Evolutionary conservation across 2,329 filamentous ascomycete genomes (phyloP).

Genomic region (Drechslera avenae): DNA sequence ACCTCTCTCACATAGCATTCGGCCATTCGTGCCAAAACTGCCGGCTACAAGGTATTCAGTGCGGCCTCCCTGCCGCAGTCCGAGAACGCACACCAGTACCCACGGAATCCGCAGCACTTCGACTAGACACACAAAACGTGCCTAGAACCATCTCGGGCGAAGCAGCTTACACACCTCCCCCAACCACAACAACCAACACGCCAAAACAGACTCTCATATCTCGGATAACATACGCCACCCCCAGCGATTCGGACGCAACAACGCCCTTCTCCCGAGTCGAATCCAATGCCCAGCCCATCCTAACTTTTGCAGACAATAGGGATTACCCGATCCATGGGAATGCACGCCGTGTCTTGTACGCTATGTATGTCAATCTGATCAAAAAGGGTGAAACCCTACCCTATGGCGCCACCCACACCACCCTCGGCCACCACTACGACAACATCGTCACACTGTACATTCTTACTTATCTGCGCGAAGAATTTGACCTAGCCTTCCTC

Average conservation of each 20-base stretch:
- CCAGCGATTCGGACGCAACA: too few relatives aligned
- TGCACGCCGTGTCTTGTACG: background rate
- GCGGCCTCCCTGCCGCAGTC: background rate
- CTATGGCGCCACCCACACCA: background rate
- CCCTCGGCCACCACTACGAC: conserved; percentile 19
- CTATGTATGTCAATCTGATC: conserved; percentile 6
- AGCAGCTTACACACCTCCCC: too few relatives aligned
- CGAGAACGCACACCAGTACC: background rate
- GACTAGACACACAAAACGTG: background rate
- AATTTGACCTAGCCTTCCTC: conserved; percentile 10
- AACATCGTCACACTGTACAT: conserved; percentile 23
- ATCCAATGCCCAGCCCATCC: background rate
- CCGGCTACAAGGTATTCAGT: conserved; percentile 1
- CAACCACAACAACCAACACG: too few relatives aligned
- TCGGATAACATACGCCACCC: too few relatives aligned
- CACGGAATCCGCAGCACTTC: background rate
- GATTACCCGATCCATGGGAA: background rate
- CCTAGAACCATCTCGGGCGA: too few relatives aligned
- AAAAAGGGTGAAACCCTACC: background rate
- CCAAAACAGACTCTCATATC: too few relatives aligned
- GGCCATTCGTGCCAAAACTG: conserved; percentile 15
- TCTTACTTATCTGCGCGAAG: conserved; percentile 3
- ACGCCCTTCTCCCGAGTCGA: background rate
- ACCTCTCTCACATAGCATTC: conserved; percentile 1
- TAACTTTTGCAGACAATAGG: background rate